phyloP scores from a whole-genome alignment of 2,329 filamentous ascomycete species.

The Raffaelea arxii region DNA sequence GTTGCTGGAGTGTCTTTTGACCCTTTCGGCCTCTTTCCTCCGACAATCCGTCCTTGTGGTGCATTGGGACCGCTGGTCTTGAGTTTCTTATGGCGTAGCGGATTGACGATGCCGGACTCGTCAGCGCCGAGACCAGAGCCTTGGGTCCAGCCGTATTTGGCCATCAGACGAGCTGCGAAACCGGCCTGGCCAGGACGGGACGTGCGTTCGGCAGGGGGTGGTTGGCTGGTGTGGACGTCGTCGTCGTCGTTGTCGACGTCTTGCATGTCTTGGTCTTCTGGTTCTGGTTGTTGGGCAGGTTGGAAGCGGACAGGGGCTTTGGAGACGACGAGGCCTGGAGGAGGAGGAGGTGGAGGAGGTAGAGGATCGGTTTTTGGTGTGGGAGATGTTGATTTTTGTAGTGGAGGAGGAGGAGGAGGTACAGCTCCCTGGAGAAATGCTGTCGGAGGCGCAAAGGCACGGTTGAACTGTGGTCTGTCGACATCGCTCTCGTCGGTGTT shows the following conservation, averaged over 20 bases:
- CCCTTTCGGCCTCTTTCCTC: slow-evolving; percentile 51
- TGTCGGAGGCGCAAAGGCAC: slow-evolving; percentile 40
- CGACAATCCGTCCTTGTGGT: slow-evolving; percentile 78
- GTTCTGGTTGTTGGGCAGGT: slow-evolving; percentile 27
- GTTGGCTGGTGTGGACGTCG: slow-evolving; percentile 17
- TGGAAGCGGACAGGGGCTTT: slow-evolving; percentile 67
- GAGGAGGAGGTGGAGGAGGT: slow-evolving; percentile 22
- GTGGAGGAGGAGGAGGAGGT: slow-evolving; percentile 18
- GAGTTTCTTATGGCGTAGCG: slow-evolving; percentile 78
- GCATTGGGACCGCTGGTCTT: slow-evolving; percentile 70
- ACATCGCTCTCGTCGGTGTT: slow-evolving; percentile 23
- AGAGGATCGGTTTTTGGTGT: not conserved
- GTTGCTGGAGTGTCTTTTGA: no score
- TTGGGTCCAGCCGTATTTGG: slow-evolving; percentile 88
- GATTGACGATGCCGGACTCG: slow-evolving; percentile 73
- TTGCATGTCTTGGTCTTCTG: slow-evolving; percentile 20
- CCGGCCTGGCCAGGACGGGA: slow-evolving; percentile 69
- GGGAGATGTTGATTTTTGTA: slow-evolving; percentile 13
- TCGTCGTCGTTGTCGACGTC: slow-evolving; percentile 14
- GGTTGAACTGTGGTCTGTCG: not conserved
- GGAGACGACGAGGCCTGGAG: slow-evolving; percentile 55
- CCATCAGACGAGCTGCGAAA: slow-evolving; percentile 81
- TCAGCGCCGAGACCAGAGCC: slow-evolving; percentile 79
- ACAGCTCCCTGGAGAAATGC: no score
- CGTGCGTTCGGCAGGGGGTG: slow-evolving; percentile 32